These are phyloP conservation scores for Astrephomene gubernaculifera DNA, from an alignment of 139 green algal genomes.

Conservation along the genomic window DNA sequence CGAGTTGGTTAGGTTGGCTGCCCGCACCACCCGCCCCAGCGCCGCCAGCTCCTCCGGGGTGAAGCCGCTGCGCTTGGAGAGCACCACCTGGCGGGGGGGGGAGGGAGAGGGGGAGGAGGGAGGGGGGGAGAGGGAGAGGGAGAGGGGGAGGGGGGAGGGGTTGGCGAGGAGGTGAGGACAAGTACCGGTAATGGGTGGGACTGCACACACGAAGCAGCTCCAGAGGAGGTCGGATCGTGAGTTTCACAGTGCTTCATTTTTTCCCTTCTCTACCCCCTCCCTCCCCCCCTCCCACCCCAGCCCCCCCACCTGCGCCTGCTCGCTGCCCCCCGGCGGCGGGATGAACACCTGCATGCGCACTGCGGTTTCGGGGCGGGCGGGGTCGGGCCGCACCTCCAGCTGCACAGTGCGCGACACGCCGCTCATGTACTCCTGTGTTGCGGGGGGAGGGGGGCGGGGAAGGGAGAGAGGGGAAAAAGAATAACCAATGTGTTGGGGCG, in stretches of 20 bases:
- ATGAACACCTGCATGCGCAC: conserved; percentile 30
- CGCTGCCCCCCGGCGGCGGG: conserved; percentile 28
- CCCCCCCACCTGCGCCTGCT: conserved; percentile 35
- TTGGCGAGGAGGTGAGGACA: no score
- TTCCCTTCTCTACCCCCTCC: no score
- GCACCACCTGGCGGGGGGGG: background rate
- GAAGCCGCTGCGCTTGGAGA: conserved; percentile 39
- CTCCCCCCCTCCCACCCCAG: background rate
- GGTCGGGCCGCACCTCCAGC: conserved; percentile 33
- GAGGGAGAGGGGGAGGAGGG: background rate
- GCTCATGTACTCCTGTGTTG: conserved; percentile 10
- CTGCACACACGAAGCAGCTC: no score
- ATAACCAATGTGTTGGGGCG: no score
- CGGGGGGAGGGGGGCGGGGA: no score
- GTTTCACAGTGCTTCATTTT: no score
- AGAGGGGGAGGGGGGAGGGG: background rate
- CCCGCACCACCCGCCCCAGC: conserved; percentile 7
- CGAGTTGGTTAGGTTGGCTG: conserved; percentile 18
- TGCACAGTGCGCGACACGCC: conserved; percentile 32
- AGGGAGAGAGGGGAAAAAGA: no score
- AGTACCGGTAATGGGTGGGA: no score
- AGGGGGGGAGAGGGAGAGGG: background rate
- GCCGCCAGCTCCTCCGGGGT: conserved; percentile 12
- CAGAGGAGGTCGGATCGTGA: no score
- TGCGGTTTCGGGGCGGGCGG: background rate